Percentiles rank a stretch among this genome's conserved stretches.
Conservation (phyloP, 257 asterid genomes). For the Solanum tarijense region DNA sequence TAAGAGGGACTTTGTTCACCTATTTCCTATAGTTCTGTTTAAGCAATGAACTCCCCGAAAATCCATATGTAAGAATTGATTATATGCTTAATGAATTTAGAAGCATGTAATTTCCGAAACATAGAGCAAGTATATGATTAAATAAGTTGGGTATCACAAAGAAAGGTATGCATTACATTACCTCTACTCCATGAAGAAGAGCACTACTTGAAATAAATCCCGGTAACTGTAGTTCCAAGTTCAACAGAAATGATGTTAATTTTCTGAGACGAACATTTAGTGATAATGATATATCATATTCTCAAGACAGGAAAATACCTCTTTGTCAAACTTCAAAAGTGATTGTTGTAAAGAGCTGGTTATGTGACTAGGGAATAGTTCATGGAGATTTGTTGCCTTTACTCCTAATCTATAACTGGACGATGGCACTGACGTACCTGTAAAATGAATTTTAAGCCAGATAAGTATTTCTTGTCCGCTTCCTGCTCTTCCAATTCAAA, state of each 20-base stretch:
- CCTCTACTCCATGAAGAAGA: slow-evolving; percentile 71
- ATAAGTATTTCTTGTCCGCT: not conserved
- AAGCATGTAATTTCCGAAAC: not conserved
- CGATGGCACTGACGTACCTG: slow-evolving; percentile 56
- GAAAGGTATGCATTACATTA: not conserved
- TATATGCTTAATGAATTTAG: not conserved
- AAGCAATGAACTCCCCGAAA: not conserved
- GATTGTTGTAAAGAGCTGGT: slow-evolving; percentile 70
- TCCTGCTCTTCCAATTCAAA: not conserved
- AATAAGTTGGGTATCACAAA: not conserved
- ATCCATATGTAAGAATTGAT: not conserved
- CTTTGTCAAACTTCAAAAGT: slow-evolving; percentile 56
- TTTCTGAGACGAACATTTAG: not conserved
- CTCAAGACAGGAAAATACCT: slow-evolving; percentile 30
- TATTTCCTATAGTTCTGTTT: not conserved
- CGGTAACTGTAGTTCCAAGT: slow-evolving; percentile 47
- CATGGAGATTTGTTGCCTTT: slow-evolving; percentile 71
- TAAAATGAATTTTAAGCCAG: slow-evolving; percentile 13
- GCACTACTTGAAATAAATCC: slow-evolving; percentile 66
- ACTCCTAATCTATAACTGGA: slow-evolving; percentile 96
- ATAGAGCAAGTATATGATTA: not conserved
- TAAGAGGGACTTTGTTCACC: not conserved
- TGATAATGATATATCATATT: not conserved
- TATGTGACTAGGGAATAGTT: slow-evolving; percentile 57
- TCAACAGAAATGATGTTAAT: not conserved